Conservation (phyloP, 768 basidiomycete species). For the Tephrocybe sp. region DNA sequence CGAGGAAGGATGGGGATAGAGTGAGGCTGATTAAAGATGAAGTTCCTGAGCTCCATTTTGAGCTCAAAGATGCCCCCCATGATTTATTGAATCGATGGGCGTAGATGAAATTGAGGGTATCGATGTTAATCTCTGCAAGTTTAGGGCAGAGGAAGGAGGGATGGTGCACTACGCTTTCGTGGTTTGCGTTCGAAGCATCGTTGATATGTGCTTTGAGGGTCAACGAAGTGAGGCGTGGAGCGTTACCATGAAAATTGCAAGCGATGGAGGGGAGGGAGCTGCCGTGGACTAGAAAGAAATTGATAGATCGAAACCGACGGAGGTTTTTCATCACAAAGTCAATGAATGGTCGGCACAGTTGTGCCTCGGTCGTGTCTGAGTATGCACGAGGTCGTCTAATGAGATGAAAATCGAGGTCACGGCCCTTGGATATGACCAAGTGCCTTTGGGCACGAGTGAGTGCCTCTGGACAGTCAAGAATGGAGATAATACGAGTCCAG, state of each 20-base stretch:
- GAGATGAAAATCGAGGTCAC: slow-evolving; percentile 15
- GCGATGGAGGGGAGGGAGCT: slow-evolving; percentile 20
- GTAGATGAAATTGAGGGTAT: slow-evolving; percentile 18
- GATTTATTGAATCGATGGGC: not conserved
- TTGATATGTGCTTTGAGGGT: slow-evolving; percentile 15
- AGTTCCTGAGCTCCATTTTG: too few species aligned
- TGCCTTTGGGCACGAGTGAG: slow-evolving; percentile 7
- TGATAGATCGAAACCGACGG: slow-evolving; percentile 11
- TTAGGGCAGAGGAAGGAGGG: slow-evolving; percentile 1
- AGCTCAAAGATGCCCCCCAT: too few species aligned
- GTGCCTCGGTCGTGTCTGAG: slow-evolving; percentile 11
- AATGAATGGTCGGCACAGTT: slow-evolving; percentile 13
- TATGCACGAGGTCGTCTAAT: slow-evolving; percentile 9
- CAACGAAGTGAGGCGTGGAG: slow-evolving; percentile 5
- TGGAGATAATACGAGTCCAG: slow-evolving; percentile 19
- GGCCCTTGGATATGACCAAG: slow-evolving; percentile 1
- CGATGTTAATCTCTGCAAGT: slow-evolving; percentile 15
- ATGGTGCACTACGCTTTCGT: not conserved
- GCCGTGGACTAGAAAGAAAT: slow-evolving; percentile 18
- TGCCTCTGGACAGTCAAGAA: slow-evolving; percentile 16
- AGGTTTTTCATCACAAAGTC: slow-evolving; percentile 11
- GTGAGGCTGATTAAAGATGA: not conserved
- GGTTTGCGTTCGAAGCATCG: slow-evolving; percentile 5
- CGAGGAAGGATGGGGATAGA: not conserved
- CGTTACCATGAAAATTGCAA: slow-evolving; percentile 5